Conservation (phyloP, 75 land plant species). For the Larix kaempferi region DNA sequence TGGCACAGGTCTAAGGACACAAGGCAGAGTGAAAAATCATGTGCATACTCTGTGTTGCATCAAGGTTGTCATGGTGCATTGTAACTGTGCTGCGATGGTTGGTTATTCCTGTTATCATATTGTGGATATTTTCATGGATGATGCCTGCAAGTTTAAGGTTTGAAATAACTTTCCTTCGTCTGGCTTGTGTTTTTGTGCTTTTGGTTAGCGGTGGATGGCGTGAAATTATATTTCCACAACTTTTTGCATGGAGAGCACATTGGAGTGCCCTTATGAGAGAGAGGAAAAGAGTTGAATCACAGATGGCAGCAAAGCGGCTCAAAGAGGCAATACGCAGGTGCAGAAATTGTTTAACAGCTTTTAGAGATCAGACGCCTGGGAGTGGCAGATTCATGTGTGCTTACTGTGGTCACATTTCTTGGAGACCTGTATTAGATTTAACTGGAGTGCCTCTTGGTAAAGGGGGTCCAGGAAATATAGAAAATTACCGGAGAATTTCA, state of each 20-base stretch:
- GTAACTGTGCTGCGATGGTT: constrained; percentile 42
- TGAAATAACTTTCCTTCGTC: constrained; percentile 33
- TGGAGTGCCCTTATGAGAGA: constrained; percentile 24
- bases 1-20: neutral
- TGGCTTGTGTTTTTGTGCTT: constrained; percentile 45
- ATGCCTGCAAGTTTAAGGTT: constrained; percentile 34
- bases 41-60: constrained; percentile 40
- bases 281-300: constrained; percentile 28
- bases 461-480: constrained; percentile 20
- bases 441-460: constrained; percentile 17
- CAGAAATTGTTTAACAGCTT: constrained; percentile 33
- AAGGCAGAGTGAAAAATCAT: constrained; percentile 18
- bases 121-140: constrained; percentile 42
- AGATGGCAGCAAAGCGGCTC: constrained; percentile 42
- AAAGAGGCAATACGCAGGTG: constrained; percentile 39
- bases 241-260: constrained; percentile 30
- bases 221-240: constrained; percentile 32
- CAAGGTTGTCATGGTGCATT: constrained; percentile 45
- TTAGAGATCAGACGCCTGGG: constrained; percentile 40
- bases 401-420: constrained; percentile 40
- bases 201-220: constrained; percentile 37
- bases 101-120: constrained; percentile 33
- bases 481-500: constrained; percentile 11
- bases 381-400: constrained; percentile 42
- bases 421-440: constrained; percentile 36